Evolutionary conservation across 2,329 filamentous ascomycete genomes (phyloP), one percentile per base, ranked within the genome.

Genomic region (Xylaria sp.): DNA sequence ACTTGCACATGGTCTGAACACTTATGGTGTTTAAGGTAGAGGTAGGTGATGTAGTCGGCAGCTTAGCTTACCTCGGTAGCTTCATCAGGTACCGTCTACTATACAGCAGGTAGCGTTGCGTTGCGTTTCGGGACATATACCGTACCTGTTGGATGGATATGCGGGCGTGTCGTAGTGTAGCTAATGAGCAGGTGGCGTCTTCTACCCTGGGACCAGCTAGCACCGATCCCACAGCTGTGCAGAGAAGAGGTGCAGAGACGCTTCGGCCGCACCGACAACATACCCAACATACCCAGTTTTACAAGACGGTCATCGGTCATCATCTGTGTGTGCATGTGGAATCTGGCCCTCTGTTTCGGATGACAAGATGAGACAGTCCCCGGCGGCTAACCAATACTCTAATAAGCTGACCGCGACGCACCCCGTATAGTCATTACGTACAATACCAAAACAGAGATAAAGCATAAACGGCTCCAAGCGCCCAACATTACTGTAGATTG

Each of bases 381-480:
- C 72, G 72, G 75, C 75, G 75, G 73, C 69, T 76, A 75, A 69
- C 72, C 26, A 71, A 62, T 61, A 66, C 26, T 38, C 42, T 61
- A 44, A 53, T 59, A 59, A 65, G 59, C 54, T 63, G 56, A 59
- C 56, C 9, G 26, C 26, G 26, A 31, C 20, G 56, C 23, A 33
- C 33, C 40, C 38, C 40, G 26, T 20, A 6, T 46, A 13, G 56
- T 6, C 15, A 59, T 59, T 59, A 59, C 56, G 56, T 59, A 59
- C 59, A 33, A 62, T 42, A 53, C 9, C 46, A n/a, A 54, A 38
- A 51, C 44, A 36, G 49, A 20, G 15, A 56, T 54, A 42, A 42
- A 57, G 51, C 51, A 57, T 46, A 9, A 17, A 23, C 40, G 13
- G 31, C 49, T 62, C 51, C 20, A 66, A 54, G 58, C 66, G 53